Percentiles rank a stretch among this genome's conserved stretches.
Conservation (phyloP, 2,329 filamentous ascomycete species). For the Cladosporium sp. region DNA sequence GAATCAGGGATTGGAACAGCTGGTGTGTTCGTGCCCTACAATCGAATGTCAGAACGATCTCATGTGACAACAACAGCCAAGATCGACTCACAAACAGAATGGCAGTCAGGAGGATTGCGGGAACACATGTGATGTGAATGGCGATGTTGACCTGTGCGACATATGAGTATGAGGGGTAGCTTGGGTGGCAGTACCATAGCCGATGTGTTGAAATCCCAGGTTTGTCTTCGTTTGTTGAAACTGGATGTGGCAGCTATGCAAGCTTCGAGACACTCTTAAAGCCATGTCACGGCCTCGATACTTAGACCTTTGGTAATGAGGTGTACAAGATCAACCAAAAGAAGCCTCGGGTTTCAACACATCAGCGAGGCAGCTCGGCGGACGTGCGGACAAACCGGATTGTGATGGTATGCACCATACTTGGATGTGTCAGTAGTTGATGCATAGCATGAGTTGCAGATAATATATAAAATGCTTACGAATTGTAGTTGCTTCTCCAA, state of each 20-base stretch:
- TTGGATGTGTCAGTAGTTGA: constrained; percentile 34
- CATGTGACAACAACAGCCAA: background rate
- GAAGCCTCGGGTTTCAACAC: background rate
- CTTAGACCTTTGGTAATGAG: background rate
- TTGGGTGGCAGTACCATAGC: background rate
- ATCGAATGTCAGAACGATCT: background rate
- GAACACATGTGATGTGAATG: constrained; percentile 78
- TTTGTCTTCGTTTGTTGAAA: background rate
- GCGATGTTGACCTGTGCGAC: constrained; percentile 61
- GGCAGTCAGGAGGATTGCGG: constrained; percentile 66
- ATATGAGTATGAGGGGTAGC: background rate
- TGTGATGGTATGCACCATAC: constrained; percentile 83
- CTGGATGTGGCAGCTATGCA: background rate
- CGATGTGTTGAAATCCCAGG: constrained; percentile 12
- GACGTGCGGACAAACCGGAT: constrained; percentile 47
- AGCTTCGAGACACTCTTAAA: background rate
- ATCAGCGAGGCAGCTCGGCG: constrained; percentile 9
- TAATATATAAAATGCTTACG: constrained; percentile 50
- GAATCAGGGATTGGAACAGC: constrained; percentile 51
- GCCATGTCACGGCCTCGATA: background rate
- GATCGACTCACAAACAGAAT: constrained; percentile 62
- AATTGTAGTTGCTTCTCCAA: constrained; percentile 79
- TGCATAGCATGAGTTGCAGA: constrained; percentile 10
- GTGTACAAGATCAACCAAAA: background rate
- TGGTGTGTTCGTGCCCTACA: constrained; percentile 55